phyloP scores from a whole-genome alignment of 768 basidiomycete species.

The Sporobolomyces phaffii region DNA sequence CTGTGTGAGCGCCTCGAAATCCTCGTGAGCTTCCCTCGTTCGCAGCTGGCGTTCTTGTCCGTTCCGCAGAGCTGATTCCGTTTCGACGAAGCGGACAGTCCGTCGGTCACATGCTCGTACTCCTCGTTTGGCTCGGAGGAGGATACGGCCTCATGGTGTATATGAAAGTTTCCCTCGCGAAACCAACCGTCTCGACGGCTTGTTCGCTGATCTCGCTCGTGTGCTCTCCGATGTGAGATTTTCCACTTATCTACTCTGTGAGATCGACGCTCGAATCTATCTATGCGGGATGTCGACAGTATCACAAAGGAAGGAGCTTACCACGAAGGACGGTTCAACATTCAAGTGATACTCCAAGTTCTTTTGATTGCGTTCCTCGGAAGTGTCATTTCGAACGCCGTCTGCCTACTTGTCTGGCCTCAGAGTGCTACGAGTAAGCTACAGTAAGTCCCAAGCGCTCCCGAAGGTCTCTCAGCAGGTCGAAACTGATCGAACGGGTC shows the following conservation, averaged over 20 bases:
- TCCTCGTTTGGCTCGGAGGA: conserved; percentile 70
- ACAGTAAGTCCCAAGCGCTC: conserved; percentile 49
- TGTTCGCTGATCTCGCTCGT: conserved; percentile 50
- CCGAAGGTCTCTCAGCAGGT: too few relatives aligned
- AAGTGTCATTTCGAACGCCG: conserved; percentile 67
- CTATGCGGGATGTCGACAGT: conserved; percentile 1
- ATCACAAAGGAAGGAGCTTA: conserved; percentile 41
- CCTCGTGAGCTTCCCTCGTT: conserved; percentile 40
- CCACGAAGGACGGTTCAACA: conserved; percentile 39
- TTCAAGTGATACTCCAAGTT: conserved; percentile 35
- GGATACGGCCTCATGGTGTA: conserved; percentile 77
- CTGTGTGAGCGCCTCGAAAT: conserved; percentile 70
- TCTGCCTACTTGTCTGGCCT: conserved; percentile 79
- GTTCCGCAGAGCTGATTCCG: conserved; percentile 51
- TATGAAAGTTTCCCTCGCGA: conserved; percentile 62
- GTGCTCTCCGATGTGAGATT: conserved; percentile 21
- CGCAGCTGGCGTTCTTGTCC: neutral
- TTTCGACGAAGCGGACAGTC: too few relatives aligned
- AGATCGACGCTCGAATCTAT: neutral
- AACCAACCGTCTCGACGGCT: conserved; percentile 39
- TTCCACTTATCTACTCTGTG: neutral
- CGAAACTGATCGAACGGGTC: neutral
- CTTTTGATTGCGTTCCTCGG: conserved; percentile 65
- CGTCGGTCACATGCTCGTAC: conserved; percentile 66
- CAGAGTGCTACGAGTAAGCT: conserved; percentile 75